These are phyloP conservation scores for Bipolaris oryzae DNA, from an alignment of 2,329 filamentous ascomycete genomes.

Conservation along the genomic window DNA sequence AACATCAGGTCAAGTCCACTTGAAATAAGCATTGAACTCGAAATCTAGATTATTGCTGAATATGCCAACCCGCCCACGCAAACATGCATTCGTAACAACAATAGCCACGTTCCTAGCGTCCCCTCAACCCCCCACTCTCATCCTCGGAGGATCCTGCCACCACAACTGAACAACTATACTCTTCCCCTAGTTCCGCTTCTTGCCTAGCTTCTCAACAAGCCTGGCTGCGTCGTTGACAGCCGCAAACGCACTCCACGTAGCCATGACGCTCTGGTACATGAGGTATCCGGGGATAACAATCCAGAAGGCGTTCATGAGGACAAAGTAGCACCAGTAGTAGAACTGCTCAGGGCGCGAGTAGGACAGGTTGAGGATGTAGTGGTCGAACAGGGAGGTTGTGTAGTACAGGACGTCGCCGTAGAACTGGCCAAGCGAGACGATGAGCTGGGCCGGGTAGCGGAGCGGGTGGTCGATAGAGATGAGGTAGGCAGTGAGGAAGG, in stretches of 20 bases:
- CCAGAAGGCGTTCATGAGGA: conserved; percentile 71
- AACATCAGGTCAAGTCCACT: background rate
- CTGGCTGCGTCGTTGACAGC: conserved; percentile 46
- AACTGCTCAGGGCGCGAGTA: conserved; percentile 67
- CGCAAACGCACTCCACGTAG: conserved; percentile 42
- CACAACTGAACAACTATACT: background rate
- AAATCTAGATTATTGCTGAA: conserved; percentile 7
- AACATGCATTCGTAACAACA: background rate
- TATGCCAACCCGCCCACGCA: background rate
- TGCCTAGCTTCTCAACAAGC: conserved; percentile 35
- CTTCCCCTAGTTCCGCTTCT: conserved; percentile 39
- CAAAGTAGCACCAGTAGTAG: conserved; percentile 71
- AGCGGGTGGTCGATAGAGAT: conserved; percentile 62
- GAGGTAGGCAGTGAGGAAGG: conserved; percentile 61
- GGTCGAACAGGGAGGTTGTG: conserved; percentile 66
- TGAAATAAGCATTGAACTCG: background rate
- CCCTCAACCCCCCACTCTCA: background rate
- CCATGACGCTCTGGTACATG: conserved; percentile 43
- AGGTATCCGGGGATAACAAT: conserved; percentile 61
- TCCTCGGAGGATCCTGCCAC: background rate
- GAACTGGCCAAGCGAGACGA: conserved; percentile 67
- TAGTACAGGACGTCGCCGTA: conserved; percentile 70
- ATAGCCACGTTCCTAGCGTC: background rate
- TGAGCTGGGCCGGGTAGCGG: conserved; percentile 64
- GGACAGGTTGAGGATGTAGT: conserved; percentile 58